These are phyloP conservation scores for Cladosporium velox DNA, from an alignment of 2,329 filamentous ascomycete genomes.

Conservation along the genomic window DNA sequence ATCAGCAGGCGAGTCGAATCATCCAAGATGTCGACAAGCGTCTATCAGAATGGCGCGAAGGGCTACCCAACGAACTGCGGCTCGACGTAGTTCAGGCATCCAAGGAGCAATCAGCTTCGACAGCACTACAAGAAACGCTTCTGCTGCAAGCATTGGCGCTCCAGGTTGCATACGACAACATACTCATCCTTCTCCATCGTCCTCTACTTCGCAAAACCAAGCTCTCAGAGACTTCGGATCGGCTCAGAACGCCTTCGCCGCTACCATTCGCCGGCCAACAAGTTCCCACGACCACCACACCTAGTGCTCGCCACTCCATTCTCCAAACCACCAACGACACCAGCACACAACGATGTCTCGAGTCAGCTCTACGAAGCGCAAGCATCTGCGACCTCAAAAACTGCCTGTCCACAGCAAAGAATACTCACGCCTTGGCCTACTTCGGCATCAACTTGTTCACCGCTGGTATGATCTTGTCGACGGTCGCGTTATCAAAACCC, in stretches of 20 bases:
- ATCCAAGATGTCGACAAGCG: background rate
- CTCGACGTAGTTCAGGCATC: background rate
- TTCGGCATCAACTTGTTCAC: background rate
- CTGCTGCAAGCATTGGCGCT: background rate
- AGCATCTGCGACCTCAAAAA: background rate
- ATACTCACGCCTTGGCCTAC: background rate
- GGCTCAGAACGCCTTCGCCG: background rate
- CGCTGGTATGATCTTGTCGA: background rate
- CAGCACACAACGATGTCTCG: background rate
- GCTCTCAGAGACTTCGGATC: background rate
- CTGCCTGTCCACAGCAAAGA: background rate
- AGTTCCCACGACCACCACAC: background rate
- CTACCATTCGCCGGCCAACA: background rate
- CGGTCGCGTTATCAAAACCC: background rate
- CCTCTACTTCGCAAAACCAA: background rate
- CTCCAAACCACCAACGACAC: background rate
- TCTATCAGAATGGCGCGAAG: slow-evolving; percentile 2
- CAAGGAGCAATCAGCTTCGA: background rate
- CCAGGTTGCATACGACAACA: background rate
- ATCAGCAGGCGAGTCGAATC: background rate
- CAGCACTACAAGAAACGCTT: background rate
- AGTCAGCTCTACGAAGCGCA: background rate
- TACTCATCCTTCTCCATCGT: background rate
- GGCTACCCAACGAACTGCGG: background rate
- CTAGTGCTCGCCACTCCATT: background rate